Base-by-base conservation (phyloP, 1,139 yeast genomes). In the Sugiyamaella paludigena region DNA sequence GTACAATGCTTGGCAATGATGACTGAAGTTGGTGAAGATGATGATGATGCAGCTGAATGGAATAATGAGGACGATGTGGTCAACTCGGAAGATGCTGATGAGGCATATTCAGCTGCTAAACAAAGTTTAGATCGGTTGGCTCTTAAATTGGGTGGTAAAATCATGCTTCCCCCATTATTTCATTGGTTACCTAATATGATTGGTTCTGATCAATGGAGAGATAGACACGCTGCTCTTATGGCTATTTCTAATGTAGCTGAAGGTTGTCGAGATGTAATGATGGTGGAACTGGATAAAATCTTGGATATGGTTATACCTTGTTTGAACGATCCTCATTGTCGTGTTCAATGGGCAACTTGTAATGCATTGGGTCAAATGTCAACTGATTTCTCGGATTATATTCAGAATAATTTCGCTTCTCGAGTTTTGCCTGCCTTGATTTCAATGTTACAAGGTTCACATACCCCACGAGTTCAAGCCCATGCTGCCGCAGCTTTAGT, bases 401-500 rank as follows among this genome's bases (percentile, higher is more conserved):
- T 92, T 55, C 98, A 92, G 72, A 77, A 84, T 62, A 81, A 87
- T 45, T 78, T 89, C 27, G 95, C 92, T 55, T 79, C 78, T 58
- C 75, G 85, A 57, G 83, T 92, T 37, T 74, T 94, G 48, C 98
- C 98, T 9, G 94, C 95, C 5, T 77, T 92, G 57, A 87, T 91
- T 50, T 83, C 95, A 2, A 88, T 80, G 74, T 76, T 91, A 52
- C 83, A 85, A 3, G 74, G 72, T 55, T 75, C 76, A 51, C 80
- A 87, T 19, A 89, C 85, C 30, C 95, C 94, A 51, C 77, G 98
- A 62, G 98, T 92, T 27, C 98, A 91, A 70, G 89, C 97, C 0
- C 98, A 92, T 65, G 98, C 97, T 12, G 98, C 98, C 35, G 98
- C 98, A 42, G 98, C 98, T 0, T 75, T 92, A 62, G 98, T 92